phyloP scores from a whole-genome alignment of 371 early-diverging fungal genomes.

The Massospora cicadina region DNA sequence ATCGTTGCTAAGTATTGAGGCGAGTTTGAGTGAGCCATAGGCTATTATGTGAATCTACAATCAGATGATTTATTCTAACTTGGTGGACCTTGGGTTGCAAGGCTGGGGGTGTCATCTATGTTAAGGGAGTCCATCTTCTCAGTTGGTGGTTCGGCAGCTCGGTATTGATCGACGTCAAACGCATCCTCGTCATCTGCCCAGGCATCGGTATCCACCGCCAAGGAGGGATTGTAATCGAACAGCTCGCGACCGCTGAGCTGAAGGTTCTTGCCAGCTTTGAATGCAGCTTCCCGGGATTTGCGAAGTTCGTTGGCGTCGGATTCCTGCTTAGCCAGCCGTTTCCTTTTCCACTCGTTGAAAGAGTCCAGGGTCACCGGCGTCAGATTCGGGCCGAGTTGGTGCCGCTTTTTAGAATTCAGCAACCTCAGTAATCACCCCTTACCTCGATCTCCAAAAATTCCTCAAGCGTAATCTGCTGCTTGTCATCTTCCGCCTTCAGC shows the following conservation, averaged over 20 bases:
- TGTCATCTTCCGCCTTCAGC: conserved; percentile 45
- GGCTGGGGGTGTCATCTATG: background rate
- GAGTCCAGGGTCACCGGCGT: conserved; percentile 94
- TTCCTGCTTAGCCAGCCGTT: conserved; percentile 52
- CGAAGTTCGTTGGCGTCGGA: conserved; percentile 42
- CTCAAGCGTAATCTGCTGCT: conserved; percentile 76
- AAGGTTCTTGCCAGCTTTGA: conserved; percentile 75
- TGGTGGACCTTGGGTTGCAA: no score
- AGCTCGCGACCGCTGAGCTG: conserved; percentile 94
- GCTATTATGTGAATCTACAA: no score
- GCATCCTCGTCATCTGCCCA: conserved; percentile 54
- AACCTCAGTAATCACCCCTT: conserved; percentile 4
- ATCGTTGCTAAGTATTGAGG: no score
- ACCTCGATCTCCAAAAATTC: conserved; percentile 92
- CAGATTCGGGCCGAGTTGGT: conserved; percentile 76
- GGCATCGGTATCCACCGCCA: conserved; percentile 42
- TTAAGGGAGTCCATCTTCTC: background rate
- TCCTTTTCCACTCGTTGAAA: conserved; percentile 91
- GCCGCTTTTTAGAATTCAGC: conserved; percentile 38
- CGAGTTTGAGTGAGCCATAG: no score
- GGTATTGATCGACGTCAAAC: conserved; percentile 27
- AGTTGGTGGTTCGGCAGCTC: background rate
- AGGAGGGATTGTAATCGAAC: conserved; percentile 93
- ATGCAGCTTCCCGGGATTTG: conserved; percentile 76
- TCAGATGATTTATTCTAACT: no score